Evolutionary conservation across 2,329 filamentous ascomycete species (phyloP).

Genomic region (Alternaria dauci): DNA sequence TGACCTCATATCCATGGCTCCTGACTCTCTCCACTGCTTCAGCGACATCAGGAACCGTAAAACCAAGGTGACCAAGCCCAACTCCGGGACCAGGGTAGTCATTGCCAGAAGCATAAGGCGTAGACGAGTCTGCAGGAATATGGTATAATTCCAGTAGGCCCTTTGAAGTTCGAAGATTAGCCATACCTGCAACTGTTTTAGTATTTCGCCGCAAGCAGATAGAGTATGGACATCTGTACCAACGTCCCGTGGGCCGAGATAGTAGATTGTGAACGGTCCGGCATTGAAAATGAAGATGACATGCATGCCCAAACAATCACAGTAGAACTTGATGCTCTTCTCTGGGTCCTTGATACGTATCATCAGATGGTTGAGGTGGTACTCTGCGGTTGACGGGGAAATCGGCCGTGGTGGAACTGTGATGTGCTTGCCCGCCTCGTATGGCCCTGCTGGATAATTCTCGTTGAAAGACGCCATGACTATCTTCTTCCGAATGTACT

Average conservation of each 20-base stretch:
- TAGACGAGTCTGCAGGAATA: conserved; percentile 34
- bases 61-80: conserved; percentile 49
- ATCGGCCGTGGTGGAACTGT: conserved; percentile 34
- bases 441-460: conserved; percentile 33
- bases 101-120: conserved; percentile 39
- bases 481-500: not conserved
- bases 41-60: conserved; percentile 45
- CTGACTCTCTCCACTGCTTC: conserved; percentile 32
- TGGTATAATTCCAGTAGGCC: conserved; percentile 47
- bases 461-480: conserved; percentile 23
- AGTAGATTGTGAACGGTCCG: conserved; percentile 48
- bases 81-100: conserved; percentile 30
- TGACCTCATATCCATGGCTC: conserved; percentile 35
- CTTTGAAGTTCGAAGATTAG: conserved; percentile 31
- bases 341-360: conserved; percentile 43
- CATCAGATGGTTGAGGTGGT: conserved; percentile 47
- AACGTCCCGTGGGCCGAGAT: conserved; percentile 41
- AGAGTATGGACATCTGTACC: conserved; percentile 9
- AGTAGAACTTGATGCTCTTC: conserved; percentile 43
- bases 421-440: conserved; percentile 33
- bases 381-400: conserved; percentile 38
- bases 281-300: conserved; percentile 48
- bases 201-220: not conserved
- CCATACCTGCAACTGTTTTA: conserved; percentile 19
- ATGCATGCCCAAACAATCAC: conserved; percentile 46